Conservation (phyloP, 495 filamentous ascomycete genomes). For the Rostrohypoxylon terebratum region DNA sequence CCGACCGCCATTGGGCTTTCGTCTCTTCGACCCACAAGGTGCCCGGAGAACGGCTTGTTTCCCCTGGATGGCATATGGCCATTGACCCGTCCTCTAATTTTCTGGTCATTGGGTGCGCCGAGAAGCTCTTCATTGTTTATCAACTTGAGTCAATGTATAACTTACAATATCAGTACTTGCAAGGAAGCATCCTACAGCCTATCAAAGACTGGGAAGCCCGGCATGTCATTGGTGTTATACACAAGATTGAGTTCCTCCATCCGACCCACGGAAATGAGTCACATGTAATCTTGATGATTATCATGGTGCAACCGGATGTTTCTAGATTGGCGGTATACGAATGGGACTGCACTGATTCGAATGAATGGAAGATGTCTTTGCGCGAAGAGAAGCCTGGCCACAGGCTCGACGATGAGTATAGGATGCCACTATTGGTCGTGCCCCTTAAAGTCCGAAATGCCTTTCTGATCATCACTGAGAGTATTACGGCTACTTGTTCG, state of each 20-base stretch:
- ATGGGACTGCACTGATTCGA: conserved; percentile 69
- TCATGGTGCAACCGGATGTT: conserved; percentile 69
- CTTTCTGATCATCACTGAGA: conserved; percentile 72
- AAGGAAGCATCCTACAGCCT: conserved; percentile 52
- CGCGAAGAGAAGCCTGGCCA: conserved; percentile 60
- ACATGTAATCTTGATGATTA: conserved; percentile 80
- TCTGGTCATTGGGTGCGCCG: conserved; percentile 57
- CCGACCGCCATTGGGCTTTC: conserved; percentile 65
- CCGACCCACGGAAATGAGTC: conserved; percentile 71
- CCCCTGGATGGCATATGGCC: conserved; percentile 80
- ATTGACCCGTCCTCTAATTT: conserved; percentile 77
- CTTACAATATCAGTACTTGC: conserved; percentile 56
- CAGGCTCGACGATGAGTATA: conserved; percentile 68
- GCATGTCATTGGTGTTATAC: conserved; percentile 75
- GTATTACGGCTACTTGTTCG: conserved; percentile 70
- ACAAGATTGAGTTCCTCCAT: conserved; percentile 89
- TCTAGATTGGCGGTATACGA: conserved; percentile 78
- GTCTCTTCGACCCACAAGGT: conserved; percentile 68
- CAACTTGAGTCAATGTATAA: conserved; percentile 64
- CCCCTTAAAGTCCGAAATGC: conserved; percentile 73
- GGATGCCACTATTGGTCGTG: conserved; percentile 73
- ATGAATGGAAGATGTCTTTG: conserved; percentile 51
- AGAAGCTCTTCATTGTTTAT: conserved; percentile 67
- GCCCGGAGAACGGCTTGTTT: conserved; percentile 58
- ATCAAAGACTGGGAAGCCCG: conserved; percentile 66